Evolutionary conservation across 345 rosid species (phyloP).

Genomic region (Litchi chinensis): DNA sequence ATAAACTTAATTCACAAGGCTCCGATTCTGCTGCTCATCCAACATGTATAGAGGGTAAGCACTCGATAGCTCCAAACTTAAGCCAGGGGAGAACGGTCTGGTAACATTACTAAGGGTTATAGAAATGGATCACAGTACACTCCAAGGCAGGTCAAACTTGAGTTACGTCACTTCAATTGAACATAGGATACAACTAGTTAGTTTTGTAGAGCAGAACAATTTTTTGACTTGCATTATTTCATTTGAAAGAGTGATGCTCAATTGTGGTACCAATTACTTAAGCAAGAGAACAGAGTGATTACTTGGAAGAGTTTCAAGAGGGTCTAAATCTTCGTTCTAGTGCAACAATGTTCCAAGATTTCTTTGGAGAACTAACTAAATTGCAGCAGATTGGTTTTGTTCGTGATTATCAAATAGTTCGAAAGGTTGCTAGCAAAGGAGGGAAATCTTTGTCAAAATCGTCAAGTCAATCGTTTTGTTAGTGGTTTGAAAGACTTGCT

Average conservation of each 20-base stretch:
- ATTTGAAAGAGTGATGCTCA: neutral
- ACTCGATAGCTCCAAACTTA: neutral
- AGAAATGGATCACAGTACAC: no score
- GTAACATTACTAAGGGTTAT: neutral
- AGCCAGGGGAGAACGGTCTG: neutral
- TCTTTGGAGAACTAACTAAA: neutral
- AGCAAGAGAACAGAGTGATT: neutral
- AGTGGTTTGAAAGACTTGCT: no score
- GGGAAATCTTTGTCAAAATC: no score
- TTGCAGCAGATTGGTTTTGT: no score
- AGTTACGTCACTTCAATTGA: neutral
- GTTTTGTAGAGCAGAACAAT: no score
- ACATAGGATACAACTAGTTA: no score
- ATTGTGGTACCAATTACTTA: neutral
- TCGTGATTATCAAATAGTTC: no score
- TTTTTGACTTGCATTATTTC: neutral
- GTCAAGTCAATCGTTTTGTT: no score
- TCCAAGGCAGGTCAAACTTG: neutral
- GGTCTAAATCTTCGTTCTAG: neutral
- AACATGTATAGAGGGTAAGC: no score
- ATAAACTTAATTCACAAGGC: neutral
- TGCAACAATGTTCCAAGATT: neutral
- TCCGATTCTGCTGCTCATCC: neutral
- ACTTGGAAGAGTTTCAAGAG: neutral
- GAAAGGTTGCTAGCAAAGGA: no score